These are phyloP conservation scores for Amanita fuliginea DNA, from an alignment of 768 basidiomycete species.

Conservation along the genomic window DNA sequence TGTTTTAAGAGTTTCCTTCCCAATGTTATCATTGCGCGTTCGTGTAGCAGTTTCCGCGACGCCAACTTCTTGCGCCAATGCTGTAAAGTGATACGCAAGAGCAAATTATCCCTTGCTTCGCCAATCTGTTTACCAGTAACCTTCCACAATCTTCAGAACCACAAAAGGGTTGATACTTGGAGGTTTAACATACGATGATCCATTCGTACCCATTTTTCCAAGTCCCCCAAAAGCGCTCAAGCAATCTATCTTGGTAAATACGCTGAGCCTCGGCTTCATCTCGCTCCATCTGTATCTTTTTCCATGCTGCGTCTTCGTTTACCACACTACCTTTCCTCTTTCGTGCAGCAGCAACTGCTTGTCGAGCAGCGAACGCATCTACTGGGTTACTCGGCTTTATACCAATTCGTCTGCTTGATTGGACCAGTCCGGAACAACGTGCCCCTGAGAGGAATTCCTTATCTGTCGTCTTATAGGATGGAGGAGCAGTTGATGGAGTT, in stretches of 20 bases:
- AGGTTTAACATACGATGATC: constrained; percentile 48
- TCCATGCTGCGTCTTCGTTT: constrained; percentile 71
- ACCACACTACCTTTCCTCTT: constrained; percentile 38
- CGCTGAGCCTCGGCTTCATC: constrained; percentile 64
- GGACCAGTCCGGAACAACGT: neutral
- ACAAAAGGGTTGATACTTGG: constrained; percentile 5
- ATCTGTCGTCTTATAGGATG: constrained; percentile 15
- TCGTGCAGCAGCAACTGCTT: constrained; percentile 19
- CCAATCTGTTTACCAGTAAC: constrained; percentile 61
- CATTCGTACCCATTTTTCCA: constrained; percentile 67
- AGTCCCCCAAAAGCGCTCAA: constrained; percentile 64
- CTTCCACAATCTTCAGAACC: constrained; percentile 26
- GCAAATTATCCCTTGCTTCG: constrained; percentile 55
- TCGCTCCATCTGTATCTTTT: constrained; percentile 57
- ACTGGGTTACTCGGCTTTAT: constrained; percentile 2
- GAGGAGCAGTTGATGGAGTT: constrained; percentile 11
- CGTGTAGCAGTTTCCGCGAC: constrained; percentile 25
- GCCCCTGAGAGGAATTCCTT: constrained; percentile 4
- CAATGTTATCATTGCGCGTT: constrained; percentile 31
- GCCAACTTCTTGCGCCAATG: constrained; percentile 43
- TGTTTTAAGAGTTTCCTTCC: constrained; percentile 31
- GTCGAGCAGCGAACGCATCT: constrained; percentile 17
- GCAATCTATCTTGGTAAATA: constrained; percentile 49
- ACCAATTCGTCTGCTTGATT: neutral
- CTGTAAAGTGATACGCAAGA: constrained; percentile 47